A percentile compares a stretch with the other conserved stretches of the same genome.
Evolutionary conservation across 768 basidiomycete species (phyloP).

Genomic region (Macrocybe gigantea): DNA sequence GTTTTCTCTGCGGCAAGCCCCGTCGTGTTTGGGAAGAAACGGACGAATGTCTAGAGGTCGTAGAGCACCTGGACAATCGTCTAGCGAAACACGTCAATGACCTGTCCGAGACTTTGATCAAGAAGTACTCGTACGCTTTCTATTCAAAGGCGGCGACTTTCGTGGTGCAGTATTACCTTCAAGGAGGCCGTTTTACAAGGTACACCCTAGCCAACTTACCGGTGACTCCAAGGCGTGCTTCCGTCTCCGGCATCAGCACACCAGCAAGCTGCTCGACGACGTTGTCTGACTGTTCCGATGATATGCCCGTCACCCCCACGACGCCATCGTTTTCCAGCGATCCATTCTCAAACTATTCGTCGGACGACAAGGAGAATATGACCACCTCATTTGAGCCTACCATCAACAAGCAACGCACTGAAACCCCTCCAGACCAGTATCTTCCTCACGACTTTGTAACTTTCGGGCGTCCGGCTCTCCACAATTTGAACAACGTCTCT

Average conservation of each 20-base stretch:
- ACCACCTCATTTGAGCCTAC: constrained; percentile 66
- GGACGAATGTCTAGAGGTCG: constrained; percentile 76
- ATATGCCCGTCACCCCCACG: constrained; percentile 79
- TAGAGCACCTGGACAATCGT: constrained; percentile 80
- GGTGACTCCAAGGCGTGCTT: constrained; percentile 57
- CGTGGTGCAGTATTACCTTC: constrained; percentile 90
- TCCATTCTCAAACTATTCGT: constrained; percentile 43
- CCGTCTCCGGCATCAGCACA: constrained; percentile 56
- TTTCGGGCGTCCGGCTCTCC: constrained; percentile 73
- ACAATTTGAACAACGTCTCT: constrained; percentile 69
- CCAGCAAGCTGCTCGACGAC: constrained; percentile 73
- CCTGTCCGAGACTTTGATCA: constrained; percentile 91
- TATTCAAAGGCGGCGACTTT: constrained; percentile 94
- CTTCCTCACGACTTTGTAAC: constrained; percentile 78
- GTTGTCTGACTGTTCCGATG: constrained; percentile 72
- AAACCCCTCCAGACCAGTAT: constrained; percentile 67
- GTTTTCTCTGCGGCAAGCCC: constrained; percentile 79
- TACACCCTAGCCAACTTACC: constrained; percentile 47
- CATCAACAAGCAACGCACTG: constrained; percentile 64
- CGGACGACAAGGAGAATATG: constrained; percentile 80
- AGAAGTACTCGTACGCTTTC: constrained; percentile 97
- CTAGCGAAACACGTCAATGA: constrained; percentile 87
- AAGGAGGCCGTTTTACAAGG: constrained; percentile 70
- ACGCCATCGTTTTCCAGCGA: constrained; percentile 66
- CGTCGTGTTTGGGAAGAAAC: constrained; percentile 81